phyloP scores from a whole-genome alignment of 2,329 filamentous ascomycete species.

The Trichophyton mentagrophytes region DNA sequence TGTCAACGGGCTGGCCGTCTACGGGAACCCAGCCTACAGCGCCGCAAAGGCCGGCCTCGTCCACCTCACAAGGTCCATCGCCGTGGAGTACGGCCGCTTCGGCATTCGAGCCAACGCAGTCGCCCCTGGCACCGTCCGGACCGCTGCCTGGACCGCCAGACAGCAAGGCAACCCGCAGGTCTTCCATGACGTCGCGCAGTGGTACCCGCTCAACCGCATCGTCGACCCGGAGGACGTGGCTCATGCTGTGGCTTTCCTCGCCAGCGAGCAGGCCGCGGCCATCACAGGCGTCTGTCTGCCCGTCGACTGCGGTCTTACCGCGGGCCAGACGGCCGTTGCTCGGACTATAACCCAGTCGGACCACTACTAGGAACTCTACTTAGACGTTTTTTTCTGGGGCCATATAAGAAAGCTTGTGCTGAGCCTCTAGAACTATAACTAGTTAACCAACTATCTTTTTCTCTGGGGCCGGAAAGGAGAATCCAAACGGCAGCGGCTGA shows the following conservation, averaged over 20 bases:
- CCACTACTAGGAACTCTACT: conserved; percentile 2
- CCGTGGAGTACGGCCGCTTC: conserved; percentile 22
- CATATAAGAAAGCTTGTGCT: neutral
- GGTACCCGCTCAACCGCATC: conserved; percentile 16
- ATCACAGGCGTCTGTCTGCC: conserved; percentile 18
- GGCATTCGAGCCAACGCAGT: conserved; percentile 31
- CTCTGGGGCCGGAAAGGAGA: too few relatives aligned
- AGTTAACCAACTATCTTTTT: too few relatives aligned
- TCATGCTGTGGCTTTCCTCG: conserved; percentile 18
- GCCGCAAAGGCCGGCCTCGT: conserved; percentile 31
- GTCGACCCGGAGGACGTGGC: conserved; percentile 19
- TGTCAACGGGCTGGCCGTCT: conserved; percentile 15
- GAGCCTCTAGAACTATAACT: too few relatives aligned
- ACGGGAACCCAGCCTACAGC: conserved; percentile 22
- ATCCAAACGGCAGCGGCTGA: too few relatives aligned
- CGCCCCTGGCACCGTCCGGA: conserved; percentile 18
- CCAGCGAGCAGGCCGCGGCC: conserved; percentile 14
- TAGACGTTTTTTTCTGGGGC: neutral
- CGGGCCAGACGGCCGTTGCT: conserved; percentile 16
- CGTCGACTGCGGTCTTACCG: conserved; percentile 17
- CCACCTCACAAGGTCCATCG: conserved; percentile 29
- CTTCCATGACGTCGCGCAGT: conserved; percentile 14
- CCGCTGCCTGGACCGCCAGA: conserved; percentile 11
- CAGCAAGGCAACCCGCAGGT: conserved; percentile 10
- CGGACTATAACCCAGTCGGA: conserved; percentile 15